Percentiles rank a stretch among this genome's conserved stretches.
These are phyloP conservation scores for Verticillium klebahnii DNA, from an alignment of 2,329 filamentous ascomycete genomes.

Conservation along the genomic window DNA sequence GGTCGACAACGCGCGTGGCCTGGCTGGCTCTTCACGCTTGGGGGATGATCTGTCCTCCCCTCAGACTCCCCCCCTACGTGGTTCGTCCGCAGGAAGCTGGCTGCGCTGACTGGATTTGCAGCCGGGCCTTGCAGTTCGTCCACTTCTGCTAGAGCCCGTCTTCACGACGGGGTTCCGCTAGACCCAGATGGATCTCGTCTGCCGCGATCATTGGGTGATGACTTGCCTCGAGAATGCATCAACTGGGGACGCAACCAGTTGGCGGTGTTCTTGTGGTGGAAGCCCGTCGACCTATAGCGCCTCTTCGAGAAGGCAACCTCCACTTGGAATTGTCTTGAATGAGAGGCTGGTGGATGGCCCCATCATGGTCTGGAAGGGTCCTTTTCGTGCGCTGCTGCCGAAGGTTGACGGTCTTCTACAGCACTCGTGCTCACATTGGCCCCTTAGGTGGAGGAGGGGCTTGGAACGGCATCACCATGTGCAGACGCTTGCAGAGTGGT, in stretches of 20 bases:
- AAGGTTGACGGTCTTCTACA: neutral
- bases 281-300: neutral
- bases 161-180: neutral
- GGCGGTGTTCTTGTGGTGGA: neutral
- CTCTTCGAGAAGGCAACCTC: neutral
- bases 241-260: neutral
- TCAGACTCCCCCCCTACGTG: neutral
- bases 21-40: neutral
- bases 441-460: neutral
- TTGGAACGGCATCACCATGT: neutral
- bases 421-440: neutral
- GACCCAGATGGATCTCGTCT: neutral
- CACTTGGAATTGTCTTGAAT: neutral
- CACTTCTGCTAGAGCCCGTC: neutral
- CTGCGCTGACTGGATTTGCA: neutral
- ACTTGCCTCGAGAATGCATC: neutral
- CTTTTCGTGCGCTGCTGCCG: neutral
- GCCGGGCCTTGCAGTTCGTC: neutral
- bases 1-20: neutral
- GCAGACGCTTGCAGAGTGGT: neutral
- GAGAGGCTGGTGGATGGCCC: neutral
- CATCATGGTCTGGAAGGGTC: neutral
- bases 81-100: neutral
- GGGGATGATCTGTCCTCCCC: neutral
- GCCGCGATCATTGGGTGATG: neutral